Base-by-base conservation (phyloP, 768 basidiomycete genomes). In the Coprinopsis cinerea region DNA sequence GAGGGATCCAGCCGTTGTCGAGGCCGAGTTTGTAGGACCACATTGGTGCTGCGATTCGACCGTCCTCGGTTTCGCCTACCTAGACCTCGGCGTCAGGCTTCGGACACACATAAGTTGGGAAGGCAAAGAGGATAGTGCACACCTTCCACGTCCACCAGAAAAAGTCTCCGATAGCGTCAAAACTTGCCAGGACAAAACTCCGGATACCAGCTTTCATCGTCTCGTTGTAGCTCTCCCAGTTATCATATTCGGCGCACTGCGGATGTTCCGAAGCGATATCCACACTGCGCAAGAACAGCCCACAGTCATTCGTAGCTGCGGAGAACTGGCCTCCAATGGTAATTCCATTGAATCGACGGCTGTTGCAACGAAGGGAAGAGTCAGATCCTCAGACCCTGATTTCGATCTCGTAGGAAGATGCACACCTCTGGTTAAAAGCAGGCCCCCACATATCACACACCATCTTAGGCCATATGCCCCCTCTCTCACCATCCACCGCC, bases 281-380 rank as follows among this genome's bases (percentile, higher is more conserved):
- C 20, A 43, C 55, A n/a, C 61, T 59, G 15, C 37, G 51, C 4
- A 63, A 39, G 41, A 54, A 57, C 14, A 58, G 47, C 11, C 54
- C 82, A 56, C 85, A 86, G 42, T 75, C 68, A 58, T 82, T 85
- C 59, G 66, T 69, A 20, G 77, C 83, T 7, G 73, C 69, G 50
- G 81, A 79, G 65, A 82, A 90, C 64, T 91, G 88, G 37, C 85
- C 88, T 0, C 79, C 79, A 26, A 81, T 58, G 15, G 81, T 80
- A 28, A 88, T 61, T 6, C 89, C 89, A 56, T 85, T 87, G 24
- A 52, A 42, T 39, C 58, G 51, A 61, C 66, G 50, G 51, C 70
- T 72, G 53, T 51, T 44, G 23, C 25, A 41, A 27, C 23, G 43
- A 41, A 23, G 51, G 51, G 25, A 53, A 37, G 23, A 54, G 25